phyloP scores from a whole-genome alignment of 352 stramenopile genomes.

The Phytophthora europaea region DNA sequence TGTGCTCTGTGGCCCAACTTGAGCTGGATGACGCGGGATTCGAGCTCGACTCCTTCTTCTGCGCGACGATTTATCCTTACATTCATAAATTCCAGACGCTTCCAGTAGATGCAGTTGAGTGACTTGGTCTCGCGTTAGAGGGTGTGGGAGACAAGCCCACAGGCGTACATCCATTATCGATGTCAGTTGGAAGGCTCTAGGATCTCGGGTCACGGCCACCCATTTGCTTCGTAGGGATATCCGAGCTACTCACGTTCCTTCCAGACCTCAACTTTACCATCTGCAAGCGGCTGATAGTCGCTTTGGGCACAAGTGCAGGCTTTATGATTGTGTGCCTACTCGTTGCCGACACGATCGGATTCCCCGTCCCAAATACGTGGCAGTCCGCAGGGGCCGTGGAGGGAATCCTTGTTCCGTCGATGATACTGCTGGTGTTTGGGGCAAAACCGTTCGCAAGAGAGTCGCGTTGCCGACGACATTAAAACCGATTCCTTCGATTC shows the following conservation, averaged over 20 bases:
- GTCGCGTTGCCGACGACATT: neutral
- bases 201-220: neutral
- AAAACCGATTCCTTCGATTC: neutral
- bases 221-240: slow-evolving; percentile 1
- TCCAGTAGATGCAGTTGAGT: neutral
- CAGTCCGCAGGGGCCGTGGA: neutral
- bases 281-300: neutral
- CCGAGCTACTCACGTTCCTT: neutral
- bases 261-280: neutral
- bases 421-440: neutral
- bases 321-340: neutral
- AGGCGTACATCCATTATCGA: neutral
- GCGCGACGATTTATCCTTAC: neutral
- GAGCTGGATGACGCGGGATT: no score
- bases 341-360: neutral
- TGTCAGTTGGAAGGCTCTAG: neutral
- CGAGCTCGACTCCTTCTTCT: no score
- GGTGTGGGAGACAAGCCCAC: slow-evolving; percentile 2
- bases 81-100: neutral
- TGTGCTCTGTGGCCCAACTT: no score
- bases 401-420: neutral
- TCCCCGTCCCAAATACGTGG: neutral
- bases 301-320: neutral
- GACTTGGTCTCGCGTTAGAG: neutral
- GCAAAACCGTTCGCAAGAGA: neutral